A percentile compares a stretch with the other conserved stretches of the same genome.
phyloP scores from a whole-genome alignment of 345 rosid genomes.

The Eucalyptus erythrocorys region DNA sequence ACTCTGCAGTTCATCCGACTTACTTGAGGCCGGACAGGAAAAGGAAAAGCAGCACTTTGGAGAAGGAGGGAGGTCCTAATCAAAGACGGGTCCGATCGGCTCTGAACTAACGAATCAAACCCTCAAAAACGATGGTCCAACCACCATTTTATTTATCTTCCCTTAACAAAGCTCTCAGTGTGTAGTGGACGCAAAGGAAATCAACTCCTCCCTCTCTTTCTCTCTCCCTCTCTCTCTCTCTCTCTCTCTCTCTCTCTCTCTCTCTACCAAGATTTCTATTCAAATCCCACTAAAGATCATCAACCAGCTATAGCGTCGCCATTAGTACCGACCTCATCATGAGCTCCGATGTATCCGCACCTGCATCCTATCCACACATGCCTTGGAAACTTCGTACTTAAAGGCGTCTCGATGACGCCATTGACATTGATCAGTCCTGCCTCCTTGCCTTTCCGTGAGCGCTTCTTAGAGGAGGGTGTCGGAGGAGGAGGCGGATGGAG shows the following conservation, averaged over 20 bases:
- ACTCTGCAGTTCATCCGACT: neutral
- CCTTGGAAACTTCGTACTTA: neutral
- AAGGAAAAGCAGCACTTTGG: neutral
- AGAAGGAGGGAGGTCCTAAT: neutral
- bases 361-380: neutral
- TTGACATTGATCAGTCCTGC: neutral
- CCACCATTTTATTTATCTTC: neutral
- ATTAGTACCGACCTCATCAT: slow-evolving; percentile 1
- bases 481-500: neutral
- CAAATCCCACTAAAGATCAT: neutral
- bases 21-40: slow-evolving; percentile 6
- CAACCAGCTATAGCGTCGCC: neutral
- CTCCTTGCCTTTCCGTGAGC: neutral
- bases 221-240: neutral
- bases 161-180: neutral
- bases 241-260: neutral
- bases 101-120: neutral
- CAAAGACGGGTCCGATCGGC: neutral
- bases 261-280: neutral
- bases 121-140: neutral
- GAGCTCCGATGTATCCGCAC: neutral
- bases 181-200: slow-evolving; percentile 43
- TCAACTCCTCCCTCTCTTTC: neutral
- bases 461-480: neutral
- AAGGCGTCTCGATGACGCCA: neutral